A percentile compares a stretch with the other conserved stretches of the same genome.
These are phyloP conservation scores for Laetiporus sulphureus DNA, from an alignment of 1,284 basidiomycete species.

Conservation along the genomic window DNA sequence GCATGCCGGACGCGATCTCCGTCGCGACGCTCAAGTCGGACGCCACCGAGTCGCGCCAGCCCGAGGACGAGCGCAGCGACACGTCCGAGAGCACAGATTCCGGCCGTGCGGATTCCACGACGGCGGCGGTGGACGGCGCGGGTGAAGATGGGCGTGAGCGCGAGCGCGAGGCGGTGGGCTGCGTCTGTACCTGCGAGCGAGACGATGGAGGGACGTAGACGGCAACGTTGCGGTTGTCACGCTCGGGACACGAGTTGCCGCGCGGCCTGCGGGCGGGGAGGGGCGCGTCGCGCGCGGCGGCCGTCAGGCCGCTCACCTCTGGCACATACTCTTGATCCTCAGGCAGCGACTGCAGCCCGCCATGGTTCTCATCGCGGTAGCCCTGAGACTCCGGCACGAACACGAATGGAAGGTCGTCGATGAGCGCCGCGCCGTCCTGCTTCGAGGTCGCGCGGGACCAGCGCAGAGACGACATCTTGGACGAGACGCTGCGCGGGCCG, in stretches of 20 bases:
- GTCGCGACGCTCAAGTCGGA: conserved; percentile 16
- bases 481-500: conserved; percentile 11
- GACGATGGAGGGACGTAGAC: too few species aligned
- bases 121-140: conserved; percentile 18
- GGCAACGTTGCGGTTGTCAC: conserved; percentile 19
- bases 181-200: too few species aligned
- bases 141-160: conserved; percentile 17
- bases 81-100: too few species aligned
- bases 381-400: too few species aligned
- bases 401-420: conserved; percentile 15
- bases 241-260: conserved; percentile 16
- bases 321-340: conserved; percentile 38
- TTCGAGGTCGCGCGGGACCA: not conserved
- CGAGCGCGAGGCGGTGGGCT: too few species aligned
- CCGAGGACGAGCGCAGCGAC: too few species aligned
- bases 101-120: not conserved
- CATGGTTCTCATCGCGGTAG: too few species aligned
- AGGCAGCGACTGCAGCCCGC: conserved; percentile 25
- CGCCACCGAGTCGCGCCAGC: conserved; percentile 19
- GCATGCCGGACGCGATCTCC: too few species aligned
- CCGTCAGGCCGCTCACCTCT: conserved; percentile 7
- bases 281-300: conserved; percentile 9
- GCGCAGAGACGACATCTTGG: not conserved
- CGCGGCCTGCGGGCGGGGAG: conserved; percentile 14
- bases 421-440: not conserved